These are phyloP conservation scores for Solanum okadae DNA, from an alignment of 257 asterid genomes.

Conservation along the genomic window DNA sequence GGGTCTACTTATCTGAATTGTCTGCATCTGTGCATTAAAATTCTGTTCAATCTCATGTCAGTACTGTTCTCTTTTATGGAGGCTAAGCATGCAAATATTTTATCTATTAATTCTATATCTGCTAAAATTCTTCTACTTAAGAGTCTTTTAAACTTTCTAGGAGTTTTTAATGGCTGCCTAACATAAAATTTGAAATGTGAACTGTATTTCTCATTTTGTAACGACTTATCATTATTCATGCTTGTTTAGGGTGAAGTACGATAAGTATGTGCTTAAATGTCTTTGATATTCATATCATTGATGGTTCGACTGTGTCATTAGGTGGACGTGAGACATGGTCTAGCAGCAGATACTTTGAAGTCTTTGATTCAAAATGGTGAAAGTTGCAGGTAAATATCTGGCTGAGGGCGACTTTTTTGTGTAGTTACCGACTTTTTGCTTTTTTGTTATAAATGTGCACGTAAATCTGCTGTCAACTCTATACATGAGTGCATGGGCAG, in stretches of 20 bases:
- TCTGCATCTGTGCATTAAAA: background rate
- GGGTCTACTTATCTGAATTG: background rate
- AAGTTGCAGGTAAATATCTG: slow-evolving; percentile 43
- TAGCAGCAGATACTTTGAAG: slow-evolving; percentile 71
- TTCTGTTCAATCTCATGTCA: background rate
- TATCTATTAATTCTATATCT: background rate
- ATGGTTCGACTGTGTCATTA: background rate
- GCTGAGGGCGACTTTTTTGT: background rate
- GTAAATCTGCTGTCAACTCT: background rate
- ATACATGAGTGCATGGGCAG: background rate
- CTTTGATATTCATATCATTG: background rate
- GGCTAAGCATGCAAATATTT: background rate
- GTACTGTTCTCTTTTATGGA: background rate
- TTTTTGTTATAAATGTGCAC: background rate
- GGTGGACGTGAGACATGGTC: slow-evolving; percentile 76
- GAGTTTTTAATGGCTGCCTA: background rate
- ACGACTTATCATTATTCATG: background rate
- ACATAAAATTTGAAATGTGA: background rate
- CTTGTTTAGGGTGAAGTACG: background rate
- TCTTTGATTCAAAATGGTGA: slow-evolving; percentile 69
- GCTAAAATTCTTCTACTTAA: background rate
- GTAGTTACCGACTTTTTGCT: background rate
- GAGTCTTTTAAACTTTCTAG: background rate
- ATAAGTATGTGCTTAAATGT: background rate
- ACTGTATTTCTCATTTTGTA: background rate